Evolutionary conservation across 129 eudicot genomes (phyloP).

Genomic region (Lactuca sativa): DNA sequence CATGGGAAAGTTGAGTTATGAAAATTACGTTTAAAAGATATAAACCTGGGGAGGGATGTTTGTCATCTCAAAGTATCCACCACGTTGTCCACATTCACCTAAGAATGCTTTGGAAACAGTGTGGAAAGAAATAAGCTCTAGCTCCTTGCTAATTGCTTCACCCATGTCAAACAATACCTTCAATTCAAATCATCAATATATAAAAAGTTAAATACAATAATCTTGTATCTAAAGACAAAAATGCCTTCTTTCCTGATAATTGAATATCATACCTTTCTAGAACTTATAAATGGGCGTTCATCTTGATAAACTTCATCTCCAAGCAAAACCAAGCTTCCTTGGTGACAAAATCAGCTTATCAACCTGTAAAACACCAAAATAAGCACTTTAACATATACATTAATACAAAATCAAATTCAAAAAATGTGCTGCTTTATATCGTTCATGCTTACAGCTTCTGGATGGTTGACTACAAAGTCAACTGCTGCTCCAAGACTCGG

Average conservation of each 20-base stretch:
- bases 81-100: slow-evolving; percentile 99
- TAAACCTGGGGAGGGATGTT: slow-evolving; percentile 88
- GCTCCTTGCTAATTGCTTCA: slow-evolving; percentile 73
- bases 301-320: slow-evolving; percentile 99
- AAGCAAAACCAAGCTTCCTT: slow-evolving; percentile 72
- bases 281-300: slow-evolving; percentile 90
- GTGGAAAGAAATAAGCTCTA: slow-evolving; percentile 93
- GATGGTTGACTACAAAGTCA: slow-evolving; percentile 75
- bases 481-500: slow-evolving; percentile 98
- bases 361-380: slow-evolving; percentile 48
- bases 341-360: slow-evolving; percentile 83
- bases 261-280: slow-evolving; percentile 73
- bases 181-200: not conserved
- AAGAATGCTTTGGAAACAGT: slow-evolving; percentile 94
- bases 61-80: slow-evolving; percentile 99
- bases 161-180: slow-evolving; percentile 99
- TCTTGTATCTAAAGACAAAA: not conserved
- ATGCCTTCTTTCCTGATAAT: not conserved
- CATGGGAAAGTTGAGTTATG: too few species aligned
- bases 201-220: too few species aligned
- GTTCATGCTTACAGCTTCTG: slow-evolving; percentile 74
- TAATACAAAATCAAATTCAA: not conserved
- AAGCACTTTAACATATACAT: too few species aligned
- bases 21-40: not conserved
- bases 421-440: not conserved